A percentile compares a stretch with the other conserved stretches of the same genome.
These are phyloP conservation scores for Talinum fruticosum DNA, from an alignment of 148 eudicot species.

Conservation along the genomic window DNA sequence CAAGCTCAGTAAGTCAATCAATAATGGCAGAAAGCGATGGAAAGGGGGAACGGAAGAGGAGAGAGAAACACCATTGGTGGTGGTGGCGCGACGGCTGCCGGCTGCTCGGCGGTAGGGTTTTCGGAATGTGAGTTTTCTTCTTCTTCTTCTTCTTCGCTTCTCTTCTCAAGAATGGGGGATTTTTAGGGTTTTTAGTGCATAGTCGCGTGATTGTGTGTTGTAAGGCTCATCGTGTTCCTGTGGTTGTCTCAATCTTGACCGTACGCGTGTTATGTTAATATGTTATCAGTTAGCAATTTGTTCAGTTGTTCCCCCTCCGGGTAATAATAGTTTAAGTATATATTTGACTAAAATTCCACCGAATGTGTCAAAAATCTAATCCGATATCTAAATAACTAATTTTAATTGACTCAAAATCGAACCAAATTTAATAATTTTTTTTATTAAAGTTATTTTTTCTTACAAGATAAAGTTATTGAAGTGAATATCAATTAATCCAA, in stretches of 20 bases:
- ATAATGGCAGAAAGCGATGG: constrained; percentile 18
- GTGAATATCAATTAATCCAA: too few species aligned
- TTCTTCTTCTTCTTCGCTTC: background rate
- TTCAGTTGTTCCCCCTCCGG: too few species aligned
- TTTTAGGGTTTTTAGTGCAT: background rate
- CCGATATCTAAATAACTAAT: too few species aligned
- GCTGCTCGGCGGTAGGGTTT: constrained; percentile 9
- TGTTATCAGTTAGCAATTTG: too few species aligned
- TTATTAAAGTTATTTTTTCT: too few species aligned
- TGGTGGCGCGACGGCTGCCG: background rate
- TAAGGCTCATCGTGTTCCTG: background rate
- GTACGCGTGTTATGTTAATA: background rate
- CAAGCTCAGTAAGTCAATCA: background rate
- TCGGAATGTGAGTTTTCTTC: background rate
- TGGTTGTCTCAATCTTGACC: background rate
- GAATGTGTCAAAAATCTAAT: too few species aligned
- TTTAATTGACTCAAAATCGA: too few species aligned
- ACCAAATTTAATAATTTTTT: too few species aligned
- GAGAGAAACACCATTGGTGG: background rate
- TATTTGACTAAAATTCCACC: too few species aligned
- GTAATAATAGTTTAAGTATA: too few species aligned
- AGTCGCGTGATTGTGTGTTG: constrained; percentile 13
- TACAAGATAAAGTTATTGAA: too few species aligned
- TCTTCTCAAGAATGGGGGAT: background rate
- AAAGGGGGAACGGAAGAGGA: background rate